Conservation (phyloP, 306 rosid species). For the Dalbergia oliveri region DNA sequence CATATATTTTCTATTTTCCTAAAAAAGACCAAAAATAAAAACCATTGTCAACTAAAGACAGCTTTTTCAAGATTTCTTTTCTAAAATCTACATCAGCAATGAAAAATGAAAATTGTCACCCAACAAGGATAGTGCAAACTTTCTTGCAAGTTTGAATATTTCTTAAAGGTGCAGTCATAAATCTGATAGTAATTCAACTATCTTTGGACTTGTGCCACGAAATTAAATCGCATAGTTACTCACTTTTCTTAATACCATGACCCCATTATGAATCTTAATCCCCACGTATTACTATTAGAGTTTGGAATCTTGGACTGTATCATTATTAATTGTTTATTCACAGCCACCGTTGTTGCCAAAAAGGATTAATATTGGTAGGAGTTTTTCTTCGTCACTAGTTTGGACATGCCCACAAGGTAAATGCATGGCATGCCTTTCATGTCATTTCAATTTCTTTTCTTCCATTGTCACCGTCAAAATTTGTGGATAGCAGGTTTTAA, state of each 20-base stretch:
- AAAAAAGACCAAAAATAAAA: not conserved
- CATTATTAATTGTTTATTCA: not conserved
- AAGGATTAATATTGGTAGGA: not conserved
- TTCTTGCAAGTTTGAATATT: not conserved
- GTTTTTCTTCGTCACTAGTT: constrained; percentile 19
- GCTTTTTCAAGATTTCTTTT: not conserved
- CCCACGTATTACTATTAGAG: no score
- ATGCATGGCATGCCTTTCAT: constrained; percentile 26
- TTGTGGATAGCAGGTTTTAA: constrained; percentile 16
- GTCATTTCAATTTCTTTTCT: constrained; percentile 48
- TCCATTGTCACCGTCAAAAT: constrained; percentile 13
- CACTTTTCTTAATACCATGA: no score
- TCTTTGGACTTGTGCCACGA: not conserved
- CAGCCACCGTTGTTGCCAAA: not conserved
- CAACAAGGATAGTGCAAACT: not conserved
- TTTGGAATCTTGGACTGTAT: not conserved
- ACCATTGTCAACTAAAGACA: not conserved
- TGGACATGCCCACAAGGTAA: constrained; percentile 27
- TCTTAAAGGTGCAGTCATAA: not conserved
- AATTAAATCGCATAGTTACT: not conserved
- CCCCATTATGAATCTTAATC: no score
- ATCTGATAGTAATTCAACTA: not conserved
- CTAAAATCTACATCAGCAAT: not conserved
- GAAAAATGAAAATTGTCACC: not conserved
- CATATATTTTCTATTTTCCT: not conserved